Conservation (phyloP, 1,284 basidiomycete species). For the Waitea zeae region DNA sequence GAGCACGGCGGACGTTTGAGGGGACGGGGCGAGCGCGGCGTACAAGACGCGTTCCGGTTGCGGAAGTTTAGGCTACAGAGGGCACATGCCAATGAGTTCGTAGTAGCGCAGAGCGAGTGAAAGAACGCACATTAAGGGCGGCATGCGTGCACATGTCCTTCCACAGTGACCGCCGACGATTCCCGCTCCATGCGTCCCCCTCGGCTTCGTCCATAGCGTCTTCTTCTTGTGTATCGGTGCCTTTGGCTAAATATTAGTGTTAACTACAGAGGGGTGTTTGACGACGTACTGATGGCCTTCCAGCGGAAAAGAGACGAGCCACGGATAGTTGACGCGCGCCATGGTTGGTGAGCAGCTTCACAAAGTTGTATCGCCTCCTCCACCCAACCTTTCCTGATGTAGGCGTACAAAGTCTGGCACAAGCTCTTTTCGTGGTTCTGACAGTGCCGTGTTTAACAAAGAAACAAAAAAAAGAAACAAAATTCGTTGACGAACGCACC, state of each 20-base stretch:
- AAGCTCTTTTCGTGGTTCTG: conserved; percentile 69
- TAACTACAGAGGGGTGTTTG: neutral
- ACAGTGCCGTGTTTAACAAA: neutral
- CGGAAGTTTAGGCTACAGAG: conserved; percentile 41
- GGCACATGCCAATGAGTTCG: conserved; percentile 1
- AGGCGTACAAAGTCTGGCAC: conserved; percentile 57
- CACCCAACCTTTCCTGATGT: conserved; percentile 66
- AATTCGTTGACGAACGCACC: conserved; percentile 20
- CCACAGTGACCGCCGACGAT: conserved; percentile 65
- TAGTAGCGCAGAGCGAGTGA: conserved; percentile 2
- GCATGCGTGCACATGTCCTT: conserved; percentile 68
- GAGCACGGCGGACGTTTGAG: conserved; percentile 61
- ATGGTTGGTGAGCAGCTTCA: conserved; percentile 72
- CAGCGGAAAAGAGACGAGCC: conserved; percentile 67
- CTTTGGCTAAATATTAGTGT: conserved; percentile 12
- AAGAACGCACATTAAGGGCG: conserved; percentile 48
- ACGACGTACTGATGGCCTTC: conserved; percentile 38
- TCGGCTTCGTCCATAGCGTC: conserved; percentile 33
- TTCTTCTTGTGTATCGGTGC: conserved; percentile 30
- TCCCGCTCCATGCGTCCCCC: conserved; percentile 47
- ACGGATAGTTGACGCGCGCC: conserved; percentile 77
- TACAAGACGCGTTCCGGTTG: conserved; percentile 73
- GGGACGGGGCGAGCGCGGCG: conserved; percentile 71
- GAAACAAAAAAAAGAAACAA: no score
- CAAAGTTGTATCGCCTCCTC: conserved; percentile 77